Evolutionary conservation across 257 asterid species (phyloP).

Genomic region (Vinca minor): DNA sequence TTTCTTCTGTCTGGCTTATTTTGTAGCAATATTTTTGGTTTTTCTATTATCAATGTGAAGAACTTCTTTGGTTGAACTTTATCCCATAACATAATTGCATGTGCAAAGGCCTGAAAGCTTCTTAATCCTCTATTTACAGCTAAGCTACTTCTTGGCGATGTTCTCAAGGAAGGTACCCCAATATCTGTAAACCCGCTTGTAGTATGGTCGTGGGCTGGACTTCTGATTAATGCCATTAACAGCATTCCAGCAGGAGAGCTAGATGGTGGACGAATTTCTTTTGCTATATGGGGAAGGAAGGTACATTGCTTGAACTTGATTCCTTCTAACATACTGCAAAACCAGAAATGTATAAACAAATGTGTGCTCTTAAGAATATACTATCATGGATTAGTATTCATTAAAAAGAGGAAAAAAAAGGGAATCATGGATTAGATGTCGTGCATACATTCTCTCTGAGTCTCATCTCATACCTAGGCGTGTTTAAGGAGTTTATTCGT

Average conservation of each 20-base stretch:
- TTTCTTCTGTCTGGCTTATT: conserved; percentile 5
- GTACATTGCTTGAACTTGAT: conserved; percentile 25
- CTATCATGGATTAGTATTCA: background rate
- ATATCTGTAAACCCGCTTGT: conserved; percentile 80
- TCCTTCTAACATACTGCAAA: background rate
- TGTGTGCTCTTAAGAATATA: background rate
- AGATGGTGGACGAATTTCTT: conserved; percentile 90
- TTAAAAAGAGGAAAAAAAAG: too few species aligned
- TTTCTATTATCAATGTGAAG: background rate
- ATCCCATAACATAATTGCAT: background rate
- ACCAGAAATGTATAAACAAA: background rate
- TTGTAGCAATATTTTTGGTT: too few species aligned
- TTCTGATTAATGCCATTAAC: conserved; percentile 81
- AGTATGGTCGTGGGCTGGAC: conserved; percentile 95
- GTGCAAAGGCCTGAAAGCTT: conserved; percentile 8
- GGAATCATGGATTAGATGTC: background rate
- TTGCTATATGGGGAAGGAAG: conserved; percentile 94
- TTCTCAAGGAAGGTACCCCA: conserved; percentile 76
- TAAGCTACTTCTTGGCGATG: conserved; percentile 85
- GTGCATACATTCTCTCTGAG: background rate
- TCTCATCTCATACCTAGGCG: background rate
- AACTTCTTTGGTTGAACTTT: background rate
- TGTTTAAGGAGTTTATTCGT: background rate
- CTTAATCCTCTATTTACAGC: conserved; percentile 35
- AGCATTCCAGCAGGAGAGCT: conserved; percentile 98